Percentiles rank a stretch among this genome's conserved stretches.
Evolutionary conservation across 2,329 filamentous ascomycete species (phyloP).

Genomic region (Leptoxyphium fumago): DNA sequence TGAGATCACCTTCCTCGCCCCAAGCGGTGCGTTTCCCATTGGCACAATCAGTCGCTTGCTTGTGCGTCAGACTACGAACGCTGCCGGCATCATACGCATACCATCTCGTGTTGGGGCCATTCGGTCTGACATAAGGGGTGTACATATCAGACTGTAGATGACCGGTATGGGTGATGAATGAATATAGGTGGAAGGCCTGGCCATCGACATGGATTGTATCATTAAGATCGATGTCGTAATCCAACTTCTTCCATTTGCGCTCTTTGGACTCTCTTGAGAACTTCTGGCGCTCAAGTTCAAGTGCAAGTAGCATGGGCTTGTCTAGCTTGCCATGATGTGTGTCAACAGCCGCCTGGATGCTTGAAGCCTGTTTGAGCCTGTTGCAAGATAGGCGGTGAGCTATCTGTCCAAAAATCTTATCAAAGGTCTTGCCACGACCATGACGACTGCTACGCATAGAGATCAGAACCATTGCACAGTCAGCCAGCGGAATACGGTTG

Average conservation of each 20-base stretch:
- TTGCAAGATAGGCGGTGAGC: conserved; percentile 2
- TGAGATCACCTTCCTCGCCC: neutral
- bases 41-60: conserved; percentile 31
- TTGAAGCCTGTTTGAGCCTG: conserved; percentile 16
- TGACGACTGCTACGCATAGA: neutral
- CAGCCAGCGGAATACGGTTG: neutral
- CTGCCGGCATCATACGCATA: conserved; percentile 39
- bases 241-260: conserved; percentile 42
- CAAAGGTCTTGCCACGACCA: conserved; percentile 2
- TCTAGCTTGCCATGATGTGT: conserved; percentile 13
- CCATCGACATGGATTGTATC: conserved; percentile 37
- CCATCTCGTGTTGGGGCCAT: conserved; percentile 42
- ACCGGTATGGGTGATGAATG: conserved; percentile 45
- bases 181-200: conserved; percentile 41
- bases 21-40: neutral
- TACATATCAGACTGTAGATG: conserved; percentile 42
- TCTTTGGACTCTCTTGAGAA: conserved; percentile 37
- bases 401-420: conserved; percentile 9
- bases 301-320: conserved; percentile 20
- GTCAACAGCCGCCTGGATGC: conserved; percentile 28
- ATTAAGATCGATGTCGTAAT: conserved; percentile 41
- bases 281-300: conserved; percentile 43
- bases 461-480: neutral
- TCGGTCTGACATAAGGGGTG: conserved; percentile 44
- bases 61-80: conserved; percentile 42